Percentiles rank a stretch among this genome's conserved stretches.
phyloP scores from a whole-genome alignment of 2,329 filamentous ascomycete species.

The Penicillium sp. region DNA sequence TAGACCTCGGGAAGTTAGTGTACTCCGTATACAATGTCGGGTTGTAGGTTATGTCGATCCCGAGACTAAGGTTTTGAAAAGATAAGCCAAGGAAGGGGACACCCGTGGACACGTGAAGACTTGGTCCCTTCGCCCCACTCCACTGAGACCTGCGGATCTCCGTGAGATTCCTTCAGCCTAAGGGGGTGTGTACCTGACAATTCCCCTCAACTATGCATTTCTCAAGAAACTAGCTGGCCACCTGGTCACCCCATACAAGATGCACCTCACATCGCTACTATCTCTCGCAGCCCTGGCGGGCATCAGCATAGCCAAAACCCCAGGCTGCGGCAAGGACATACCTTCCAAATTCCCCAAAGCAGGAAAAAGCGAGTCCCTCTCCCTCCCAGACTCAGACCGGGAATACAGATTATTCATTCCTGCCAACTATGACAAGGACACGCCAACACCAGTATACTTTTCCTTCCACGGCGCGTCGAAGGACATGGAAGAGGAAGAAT shows the following conservation, averaged over 20 bases:
- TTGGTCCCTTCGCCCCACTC: not conserved
- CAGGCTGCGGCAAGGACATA: constrained; percentile 20
- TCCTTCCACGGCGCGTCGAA: constrained; percentile 49
- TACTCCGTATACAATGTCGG: too few relatives aligned
- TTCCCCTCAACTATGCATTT: not conserved
- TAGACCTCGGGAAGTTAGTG: too few relatives aligned
- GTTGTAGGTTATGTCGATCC: too few relatives aligned
- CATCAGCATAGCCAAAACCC: constrained; percentile 3
- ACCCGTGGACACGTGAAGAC: not conserved
- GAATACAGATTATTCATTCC: constrained; percentile 28
- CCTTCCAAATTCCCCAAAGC: constrained; percentile 18
- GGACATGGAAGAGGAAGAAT: constrained; percentile 39
- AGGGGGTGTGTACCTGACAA: not conserved
- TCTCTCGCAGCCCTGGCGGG: constrained; percentile 9
- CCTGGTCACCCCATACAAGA: not conserved
- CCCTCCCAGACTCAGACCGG: constrained; percentile 18
- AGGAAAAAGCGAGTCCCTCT: constrained; percentile 13
- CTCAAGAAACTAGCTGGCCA: not conserved
- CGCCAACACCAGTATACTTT: constrained; percentile 44
- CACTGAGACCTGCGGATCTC: not conserved
- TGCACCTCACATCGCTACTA: constrained; percentile 3
- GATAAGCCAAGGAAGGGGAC: not conserved
- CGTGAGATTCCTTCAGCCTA: not conserved
- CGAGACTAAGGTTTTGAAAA: not conserved
- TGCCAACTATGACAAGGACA: constrained; percentile 36